Percentiles rank a stretch among this genome's conserved stretches.
phyloP scores from a whole-genome alignment of 73 alveolate species.

The Paraurostyla sp. region DNA sequence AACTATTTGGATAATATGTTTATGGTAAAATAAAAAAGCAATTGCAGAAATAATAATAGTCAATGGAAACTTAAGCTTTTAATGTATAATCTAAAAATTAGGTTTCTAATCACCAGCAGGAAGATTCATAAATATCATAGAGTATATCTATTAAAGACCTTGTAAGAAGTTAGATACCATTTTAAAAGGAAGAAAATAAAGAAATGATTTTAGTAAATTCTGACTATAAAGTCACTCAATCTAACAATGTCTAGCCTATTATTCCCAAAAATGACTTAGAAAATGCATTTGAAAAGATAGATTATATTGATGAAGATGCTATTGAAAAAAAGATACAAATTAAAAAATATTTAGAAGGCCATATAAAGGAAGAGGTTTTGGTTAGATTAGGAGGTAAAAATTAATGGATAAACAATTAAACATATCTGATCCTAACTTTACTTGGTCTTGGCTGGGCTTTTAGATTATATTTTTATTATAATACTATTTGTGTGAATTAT shows the following conservation, averaged over 20 bases:
- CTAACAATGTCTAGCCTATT: too few species aligned
- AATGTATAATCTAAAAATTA: neutral
- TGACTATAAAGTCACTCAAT: neutral
- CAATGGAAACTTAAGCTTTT: neutral
- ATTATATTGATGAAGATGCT: neutral
- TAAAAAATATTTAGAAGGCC: constrained; percentile 16
- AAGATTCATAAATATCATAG: too few species aligned
- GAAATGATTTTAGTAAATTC: neutral
- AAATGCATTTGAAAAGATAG: neutral
- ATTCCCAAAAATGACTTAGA: neutral
- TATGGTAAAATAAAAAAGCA: neutral
- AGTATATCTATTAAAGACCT: too few species aligned
- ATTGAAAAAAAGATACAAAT: neutral
- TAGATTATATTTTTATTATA: neutral
- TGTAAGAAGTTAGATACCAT: too few species aligned
- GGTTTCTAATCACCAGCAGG: too few species aligned
- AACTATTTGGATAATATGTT: neutral
- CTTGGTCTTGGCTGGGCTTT: constrained; percentile 8
- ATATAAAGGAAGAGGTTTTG: neutral
- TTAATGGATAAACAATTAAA: neutral
- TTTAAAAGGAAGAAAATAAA: too few species aligned
- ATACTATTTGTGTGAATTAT: constrained; percentile 1
- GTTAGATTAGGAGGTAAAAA: neutral
- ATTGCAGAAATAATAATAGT: neutral
- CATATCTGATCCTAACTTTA: neutral